Conservation (phyloP, 805 yeast species). For the Candida glaebosa region DNA sequence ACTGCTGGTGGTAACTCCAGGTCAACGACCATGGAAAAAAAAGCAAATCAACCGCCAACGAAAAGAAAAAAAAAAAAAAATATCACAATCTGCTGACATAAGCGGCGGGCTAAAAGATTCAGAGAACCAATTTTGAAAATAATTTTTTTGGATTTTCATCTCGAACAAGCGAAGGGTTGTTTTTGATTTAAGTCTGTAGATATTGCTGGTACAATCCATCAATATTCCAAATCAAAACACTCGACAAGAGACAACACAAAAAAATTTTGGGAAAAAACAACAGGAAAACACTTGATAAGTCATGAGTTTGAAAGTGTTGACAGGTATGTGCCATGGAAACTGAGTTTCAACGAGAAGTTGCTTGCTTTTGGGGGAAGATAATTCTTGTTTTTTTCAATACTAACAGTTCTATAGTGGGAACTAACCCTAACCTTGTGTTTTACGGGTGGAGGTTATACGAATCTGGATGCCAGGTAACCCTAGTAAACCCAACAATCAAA, state of each 20-base stretch:
- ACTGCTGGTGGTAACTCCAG: too few relatives aligned
- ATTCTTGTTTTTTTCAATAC: neutral
- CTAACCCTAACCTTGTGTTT: conserved; percentile 55
- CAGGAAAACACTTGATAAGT: neutral
- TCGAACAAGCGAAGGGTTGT: neutral
- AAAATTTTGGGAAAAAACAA: neutral
- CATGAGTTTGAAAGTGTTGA: conserved; percentile 2
- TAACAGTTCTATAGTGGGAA: conserved; percentile 33
- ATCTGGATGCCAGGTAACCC: conserved; percentile 28
- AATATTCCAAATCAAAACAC: neutral
- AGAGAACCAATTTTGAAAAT: neutral
- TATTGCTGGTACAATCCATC: neutral
- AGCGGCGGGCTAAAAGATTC: neutral
- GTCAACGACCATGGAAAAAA: too few relatives aligned
- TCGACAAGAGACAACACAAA: neutral
- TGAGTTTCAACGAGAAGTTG: too few relatives aligned
- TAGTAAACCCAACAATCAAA: conserved; percentile 30
- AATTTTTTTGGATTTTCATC: neutral
- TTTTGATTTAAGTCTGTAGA: neutral
- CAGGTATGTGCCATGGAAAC: conserved; percentile 5
- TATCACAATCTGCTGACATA: neutral
- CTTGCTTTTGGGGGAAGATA: too few relatives aligned
- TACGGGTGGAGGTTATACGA: conserved; percentile 56
- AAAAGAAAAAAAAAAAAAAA: too few relatives aligned
- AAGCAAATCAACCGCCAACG: neutral